These are phyloP conservation scores for Talaromyces sp. DNA, from an alignment of 2,329 filamentous ascomycete species.

Conservation along the genomic window DNA sequence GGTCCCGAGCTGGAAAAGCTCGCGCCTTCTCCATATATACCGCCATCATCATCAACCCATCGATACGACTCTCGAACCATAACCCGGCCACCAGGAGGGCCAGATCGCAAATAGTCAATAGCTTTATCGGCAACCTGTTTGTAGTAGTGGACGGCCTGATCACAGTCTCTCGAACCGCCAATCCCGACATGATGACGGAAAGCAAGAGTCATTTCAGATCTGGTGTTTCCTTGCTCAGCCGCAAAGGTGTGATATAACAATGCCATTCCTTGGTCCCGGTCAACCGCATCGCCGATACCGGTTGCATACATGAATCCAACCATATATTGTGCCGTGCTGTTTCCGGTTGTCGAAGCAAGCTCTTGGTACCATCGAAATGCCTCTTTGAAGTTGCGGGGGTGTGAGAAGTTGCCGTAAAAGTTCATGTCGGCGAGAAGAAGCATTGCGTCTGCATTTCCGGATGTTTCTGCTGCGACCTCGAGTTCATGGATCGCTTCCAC, in stretches of 20 bases:
- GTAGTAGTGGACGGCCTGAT: slow-evolving; percentile 82
- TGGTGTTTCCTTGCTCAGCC: slow-evolving; percentile 75
- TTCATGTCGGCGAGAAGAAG: slow-evolving; percentile 91
- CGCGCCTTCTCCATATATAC: slow-evolving; percentile 92
- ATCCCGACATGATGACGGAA: slow-evolving; percentile 84
- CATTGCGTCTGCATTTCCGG: slow-evolving; percentile 70
- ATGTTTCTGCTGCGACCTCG: slow-evolving; percentile 56
- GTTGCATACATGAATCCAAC: slow-evolving; percentile 93
- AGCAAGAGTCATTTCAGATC: slow-evolving; percentile 89
- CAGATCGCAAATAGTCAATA: slow-evolving; percentile 80
- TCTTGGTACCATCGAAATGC: slow-evolving; percentile 80
- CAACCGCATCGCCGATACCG: slow-evolving; percentile 76
- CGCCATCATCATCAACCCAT: slow-evolving; percentile 85
- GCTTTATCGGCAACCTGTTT: slow-evolving; percentile 92
- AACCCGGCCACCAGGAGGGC: slow-evolving; percentile 80
- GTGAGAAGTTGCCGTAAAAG: slow-evolving; percentile 90
- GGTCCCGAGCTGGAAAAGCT: slow-evolving; percentile 83
- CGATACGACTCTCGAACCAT: slow-evolving; percentile 77
- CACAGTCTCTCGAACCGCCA: slow-evolving; percentile 80
- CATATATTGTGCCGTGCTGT: slow-evolving; percentile 94
- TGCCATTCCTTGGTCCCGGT: slow-evolving; percentile 84
- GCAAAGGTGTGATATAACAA: slow-evolving; percentile 94
- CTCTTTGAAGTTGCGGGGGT: slow-evolving; percentile 75
- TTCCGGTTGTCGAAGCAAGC: slow-evolving; percentile 74
- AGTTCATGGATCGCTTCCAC: slow-evolving; percentile 59